Evolutionary conservation across 148 eudicot species (phyloP).

Genomic region (Arctostaphylos glauca): DNA sequence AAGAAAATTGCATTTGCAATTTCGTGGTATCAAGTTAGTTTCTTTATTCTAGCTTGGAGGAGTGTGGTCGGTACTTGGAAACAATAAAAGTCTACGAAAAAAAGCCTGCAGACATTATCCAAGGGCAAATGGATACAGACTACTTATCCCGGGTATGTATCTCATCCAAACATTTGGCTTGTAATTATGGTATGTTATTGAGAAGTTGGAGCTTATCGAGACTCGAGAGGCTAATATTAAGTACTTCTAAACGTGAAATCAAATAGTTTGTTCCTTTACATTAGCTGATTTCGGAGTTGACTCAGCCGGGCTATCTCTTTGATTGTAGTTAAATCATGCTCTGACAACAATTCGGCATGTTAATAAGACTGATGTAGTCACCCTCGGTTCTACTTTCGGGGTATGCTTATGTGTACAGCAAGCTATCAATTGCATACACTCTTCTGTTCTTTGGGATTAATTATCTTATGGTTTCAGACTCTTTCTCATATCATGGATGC

Average conservation of each 20-base stretch:
- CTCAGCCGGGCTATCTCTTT: slow-evolving; percentile 1
- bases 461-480: slow-evolving; percentile 42
- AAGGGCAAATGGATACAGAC: slow-evolving; percentile 88
- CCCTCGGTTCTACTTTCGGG: slow-evolving; percentile 96
- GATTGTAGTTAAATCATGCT: slow-evolving; percentile 73
- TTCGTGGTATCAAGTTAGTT: background rate
- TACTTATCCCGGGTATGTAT: slow-evolving; percentile 74
- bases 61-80: slow-evolving; percentile 94
- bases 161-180: slow-evolving; percentile 10
- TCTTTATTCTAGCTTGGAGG: slow-evolving; percentile 70
- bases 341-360: slow-evolving; percentile 83
- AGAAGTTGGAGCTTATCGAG: background rate
- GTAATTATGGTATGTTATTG: background rate
- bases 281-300: background rate
- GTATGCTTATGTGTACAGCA: slow-evolving; percentile 35
- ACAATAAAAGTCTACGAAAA: slow-evolving; percentile 89
- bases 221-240: background rate
- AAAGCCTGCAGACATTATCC: slow-evolving; percentile 91
- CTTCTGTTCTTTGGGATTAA: background rate
- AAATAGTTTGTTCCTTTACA: background rate
- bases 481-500: slow-evolving; percentile 92
- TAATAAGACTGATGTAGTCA: slow-evolving; percentile 92
- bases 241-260: background rate
- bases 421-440: background rate
- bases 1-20: background rate